Evolutionary conservation across 2,329 filamentous ascomycete species (phyloP).

Genomic region (Penicillium sp.): DNA sequence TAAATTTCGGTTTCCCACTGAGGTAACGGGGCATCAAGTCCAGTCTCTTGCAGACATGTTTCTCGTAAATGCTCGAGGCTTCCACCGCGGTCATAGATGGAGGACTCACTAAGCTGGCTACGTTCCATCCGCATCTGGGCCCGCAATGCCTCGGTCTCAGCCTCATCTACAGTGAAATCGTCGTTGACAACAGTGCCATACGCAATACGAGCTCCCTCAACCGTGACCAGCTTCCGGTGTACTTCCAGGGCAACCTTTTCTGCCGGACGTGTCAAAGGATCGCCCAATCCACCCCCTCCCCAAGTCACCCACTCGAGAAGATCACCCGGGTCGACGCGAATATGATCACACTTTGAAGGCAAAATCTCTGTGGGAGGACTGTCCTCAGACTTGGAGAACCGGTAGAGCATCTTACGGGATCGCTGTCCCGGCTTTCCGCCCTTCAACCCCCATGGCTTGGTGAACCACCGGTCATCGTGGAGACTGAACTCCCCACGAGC

Average conservation of each 20-base stretch:
- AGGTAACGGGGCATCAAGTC: constrained; percentile 35
- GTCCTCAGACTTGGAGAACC: constrained; percentile 32
- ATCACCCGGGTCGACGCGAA: constrained; percentile 41
- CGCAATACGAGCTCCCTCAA: constrained; percentile 36
- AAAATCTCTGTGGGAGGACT: constrained; percentile 23
- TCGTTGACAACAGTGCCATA: constrained; percentile 42
- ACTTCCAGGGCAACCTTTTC: constrained; percentile 42
- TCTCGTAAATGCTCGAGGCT: constrained; percentile 34
- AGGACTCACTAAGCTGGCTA: constrained; percentile 12
- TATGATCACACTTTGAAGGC: constrained; percentile 40
- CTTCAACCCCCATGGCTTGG: constrained; percentile 45
- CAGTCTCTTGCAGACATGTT: constrained; percentile 37
- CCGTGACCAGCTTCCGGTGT: constrained; percentile 39
- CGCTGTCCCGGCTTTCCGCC: constrained; percentile 41
- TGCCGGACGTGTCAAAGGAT: constrained; percentile 40
- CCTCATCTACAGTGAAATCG: constrained; percentile 31
- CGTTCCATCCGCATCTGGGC: constrained; percentile 24
- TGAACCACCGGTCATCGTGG: constrained; percentile 45
- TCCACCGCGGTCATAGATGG: constrained; percentile 40
- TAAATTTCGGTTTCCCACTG: constrained; percentile 42
- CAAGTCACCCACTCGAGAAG: constrained; percentile 46
- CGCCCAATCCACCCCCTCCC: constrained; percentile 44
- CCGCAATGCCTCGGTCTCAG: constrained; percentile 33
- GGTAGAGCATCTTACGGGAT: constrained; percentile 34
- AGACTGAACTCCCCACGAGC: constrained; percentile 42